A percentile compares a stretch with the other conserved stretches of the same genome.
phyloP scores from a whole-genome alignment of 768 basidiomycete species.

The Lactifluus volemus region DNA sequence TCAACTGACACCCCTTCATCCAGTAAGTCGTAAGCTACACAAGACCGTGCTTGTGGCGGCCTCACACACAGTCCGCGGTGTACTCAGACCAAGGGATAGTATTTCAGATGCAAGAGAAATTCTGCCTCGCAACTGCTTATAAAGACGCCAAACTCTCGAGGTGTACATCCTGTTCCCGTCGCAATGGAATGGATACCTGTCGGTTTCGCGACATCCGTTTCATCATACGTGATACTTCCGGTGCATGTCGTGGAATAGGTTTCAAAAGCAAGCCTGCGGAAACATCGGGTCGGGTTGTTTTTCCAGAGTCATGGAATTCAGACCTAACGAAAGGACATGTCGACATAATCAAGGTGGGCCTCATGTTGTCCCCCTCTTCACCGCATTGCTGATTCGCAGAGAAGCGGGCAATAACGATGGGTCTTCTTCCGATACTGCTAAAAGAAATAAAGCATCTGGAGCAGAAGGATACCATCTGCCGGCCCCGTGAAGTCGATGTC shows the following conservation, averaged over 20 bases:
- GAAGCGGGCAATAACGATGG: slow-evolving; percentile 57
- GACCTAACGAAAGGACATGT: slow-evolving; percentile 40
- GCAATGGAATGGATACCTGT: slow-evolving; percentile 81
- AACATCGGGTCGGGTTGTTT: slow-evolving; percentile 2
- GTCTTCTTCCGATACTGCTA: slow-evolving; percentile 58
- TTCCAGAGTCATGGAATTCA: slow-evolving; percentile 9
- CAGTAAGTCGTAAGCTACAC: background rate
- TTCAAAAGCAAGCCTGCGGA: slow-evolving; percentile 29
- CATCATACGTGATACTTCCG: slow-evolving; percentile 52
- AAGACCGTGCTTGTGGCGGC: slow-evolving; percentile 1
- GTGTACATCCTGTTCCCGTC: slow-evolving; percentile 74
- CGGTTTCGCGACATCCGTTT: slow-evolving; percentile 75
- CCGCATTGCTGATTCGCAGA: slow-evolving; percentile 9
- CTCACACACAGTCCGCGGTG: slow-evolving; percentile 1
- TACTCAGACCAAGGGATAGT: background rate
- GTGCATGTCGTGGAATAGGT: slow-evolving; percentile 52
- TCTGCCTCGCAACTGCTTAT: slow-evolving; percentile 13
- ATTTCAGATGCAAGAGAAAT: slow-evolving; percentile 14
- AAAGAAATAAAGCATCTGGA: slow-evolving; percentile 54
- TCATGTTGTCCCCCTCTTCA: background rate
- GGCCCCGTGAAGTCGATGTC: slow-evolving; percentile 71
- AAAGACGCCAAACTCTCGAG: slow-evolving; percentile 47
- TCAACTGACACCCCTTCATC: slow-evolving; percentile 3
- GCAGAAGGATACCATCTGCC: slow-evolving; percentile 48
- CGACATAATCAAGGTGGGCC: slow-evolving; percentile 44